Percentiles rank a stretch among this genome's conserved stretches.
phyloP scores from a whole-genome alignment of 768 basidiomycete species.

The Exsudoporus frostii region DNA sequence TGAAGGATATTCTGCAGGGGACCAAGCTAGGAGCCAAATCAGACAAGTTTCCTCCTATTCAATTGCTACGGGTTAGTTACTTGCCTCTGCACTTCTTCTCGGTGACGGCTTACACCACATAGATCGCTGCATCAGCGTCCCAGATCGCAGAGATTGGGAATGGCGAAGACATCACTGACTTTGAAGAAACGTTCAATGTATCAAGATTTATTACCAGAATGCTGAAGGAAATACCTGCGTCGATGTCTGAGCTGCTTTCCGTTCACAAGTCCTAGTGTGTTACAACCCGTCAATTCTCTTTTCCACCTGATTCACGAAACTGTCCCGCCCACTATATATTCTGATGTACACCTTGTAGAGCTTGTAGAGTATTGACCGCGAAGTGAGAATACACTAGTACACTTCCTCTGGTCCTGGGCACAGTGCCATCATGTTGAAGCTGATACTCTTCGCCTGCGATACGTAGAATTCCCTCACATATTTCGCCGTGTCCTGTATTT shows the following conservation, averaged over 20 bases:
- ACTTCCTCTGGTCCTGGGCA: slow-evolving; percentile 27
- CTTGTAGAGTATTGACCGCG: slow-evolving; percentile 3
- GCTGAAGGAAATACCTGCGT: slow-evolving; percentile 30
- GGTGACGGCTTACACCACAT: background rate
- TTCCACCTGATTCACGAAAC: background rate
- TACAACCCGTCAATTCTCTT: background rate
- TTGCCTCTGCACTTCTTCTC: background rate
- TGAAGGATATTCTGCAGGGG: slow-evolving; percentile 27
- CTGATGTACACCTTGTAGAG: slow-evolving; percentile 9
- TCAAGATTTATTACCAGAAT: slow-evolving; percentile 31
- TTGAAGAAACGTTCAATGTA: slow-evolving; percentile 30
- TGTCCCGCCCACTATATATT: background rate
- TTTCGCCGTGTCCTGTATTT: slow-evolving; percentile 43
- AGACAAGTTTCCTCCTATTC: slow-evolving; percentile 38
- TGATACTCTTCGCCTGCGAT: slow-evolving; percentile 34
- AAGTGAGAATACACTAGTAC: slow-evolving; percentile 7
- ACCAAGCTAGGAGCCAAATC: slow-evolving; percentile 21
- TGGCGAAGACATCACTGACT: slow-evolving; percentile 33
- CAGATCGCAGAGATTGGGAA: slow-evolving; percentile 36
- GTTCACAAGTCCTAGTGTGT: background rate
- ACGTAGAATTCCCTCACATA: slow-evolving; percentile 45
- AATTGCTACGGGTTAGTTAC: slow-evolving; percentile 26
- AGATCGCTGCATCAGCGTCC: slow-evolving; percentile 31
- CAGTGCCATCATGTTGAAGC: slow-evolving; percentile 50
- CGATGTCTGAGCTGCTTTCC: slow-evolving; percentile 30